Conservation (phyloP, 208 protist species). For the Angomonas ambiguus region DNA sequence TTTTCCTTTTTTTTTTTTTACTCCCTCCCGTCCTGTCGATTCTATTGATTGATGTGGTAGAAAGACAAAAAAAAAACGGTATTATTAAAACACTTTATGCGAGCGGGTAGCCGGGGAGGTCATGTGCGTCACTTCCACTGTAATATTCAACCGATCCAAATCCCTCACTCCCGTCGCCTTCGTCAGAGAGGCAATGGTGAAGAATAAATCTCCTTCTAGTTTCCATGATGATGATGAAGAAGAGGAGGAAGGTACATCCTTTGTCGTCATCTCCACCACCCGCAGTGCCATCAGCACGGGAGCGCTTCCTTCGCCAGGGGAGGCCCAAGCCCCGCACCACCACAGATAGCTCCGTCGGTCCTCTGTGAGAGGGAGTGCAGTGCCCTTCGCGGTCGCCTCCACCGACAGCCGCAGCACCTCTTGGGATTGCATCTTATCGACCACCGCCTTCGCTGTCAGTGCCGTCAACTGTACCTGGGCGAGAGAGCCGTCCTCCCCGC, state of each 20-base stretch:
- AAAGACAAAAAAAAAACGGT: neutral
- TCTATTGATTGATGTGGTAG: neutral
- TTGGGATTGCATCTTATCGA: neutral
- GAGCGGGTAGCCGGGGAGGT: slow-evolving; percentile 20
- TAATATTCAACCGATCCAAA: slow-evolving; percentile 27
- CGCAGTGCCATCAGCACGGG: neutral
- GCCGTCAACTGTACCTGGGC: slow-evolving; percentile 15
- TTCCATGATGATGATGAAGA: neutral
- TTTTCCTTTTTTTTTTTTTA: neutral
- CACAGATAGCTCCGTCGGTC: slow-evolving; percentile 15
- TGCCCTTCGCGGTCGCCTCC: slow-evolving; percentile 6
- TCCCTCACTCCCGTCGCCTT: slow-evolving; percentile 26
- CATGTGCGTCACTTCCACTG: slow-evolving; percentile 14
- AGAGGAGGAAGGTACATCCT: neutral
- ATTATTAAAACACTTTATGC: slow-evolving; percentile 13
- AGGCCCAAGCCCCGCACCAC: slow-evolving; percentile 21
- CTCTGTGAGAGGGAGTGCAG: slow-evolving; percentile 11
- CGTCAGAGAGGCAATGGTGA: slow-evolving; percentile 17
- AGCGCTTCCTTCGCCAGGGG: neutral
- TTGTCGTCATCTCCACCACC: neutral
- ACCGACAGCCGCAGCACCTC: neutral
- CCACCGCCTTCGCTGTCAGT: neutral
- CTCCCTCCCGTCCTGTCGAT: neutral
- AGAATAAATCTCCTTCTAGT: neutral
- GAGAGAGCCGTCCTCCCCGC: slow-evolving; percentile 43